Conservation (phyloP, 139 green algal species). For the Coelastrella sp. region DNA sequence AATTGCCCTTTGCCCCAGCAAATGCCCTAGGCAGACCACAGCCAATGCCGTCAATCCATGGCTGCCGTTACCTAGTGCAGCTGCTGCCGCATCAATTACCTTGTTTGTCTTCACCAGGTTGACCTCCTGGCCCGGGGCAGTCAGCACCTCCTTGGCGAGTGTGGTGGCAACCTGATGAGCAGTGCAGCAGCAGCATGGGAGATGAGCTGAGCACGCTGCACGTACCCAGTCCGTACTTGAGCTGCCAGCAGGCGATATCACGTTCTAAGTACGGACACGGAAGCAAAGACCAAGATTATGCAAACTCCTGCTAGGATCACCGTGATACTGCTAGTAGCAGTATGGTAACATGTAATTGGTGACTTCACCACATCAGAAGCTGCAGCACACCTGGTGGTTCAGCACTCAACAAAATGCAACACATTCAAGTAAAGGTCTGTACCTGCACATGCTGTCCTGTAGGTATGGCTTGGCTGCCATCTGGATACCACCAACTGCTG, state of each 20-base stretch:
- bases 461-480: neutral
- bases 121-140: conserved; percentile 74
- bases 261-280: too few relatives aligned
- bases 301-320: too few relatives aligned
- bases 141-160: conserved; percentile 74
- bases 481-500: neutral
- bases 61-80: neutral
- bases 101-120: conserved; percentile 77
- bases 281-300: too few relatives aligned
- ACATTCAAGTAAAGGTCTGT: neutral
- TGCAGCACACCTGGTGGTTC: neutral
- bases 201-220: neutral
- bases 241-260: neutral
- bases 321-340: too few relatives aligned
- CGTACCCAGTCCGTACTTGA: neutral
- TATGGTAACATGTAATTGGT: too few relatives aligned
- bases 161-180: conserved; percentile 60
- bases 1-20: neutral
- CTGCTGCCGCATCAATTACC: conserved; percentile 48
- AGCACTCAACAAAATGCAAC: neutral
- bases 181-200: neutral
- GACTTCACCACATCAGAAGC: too few relatives aligned
- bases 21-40: neutral
- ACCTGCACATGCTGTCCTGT: neutral
- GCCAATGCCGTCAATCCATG: neutral